Conservation (phyloP, 1,284 basidiomycete genomes). For the Ganoderma resinaceum region DNA sequence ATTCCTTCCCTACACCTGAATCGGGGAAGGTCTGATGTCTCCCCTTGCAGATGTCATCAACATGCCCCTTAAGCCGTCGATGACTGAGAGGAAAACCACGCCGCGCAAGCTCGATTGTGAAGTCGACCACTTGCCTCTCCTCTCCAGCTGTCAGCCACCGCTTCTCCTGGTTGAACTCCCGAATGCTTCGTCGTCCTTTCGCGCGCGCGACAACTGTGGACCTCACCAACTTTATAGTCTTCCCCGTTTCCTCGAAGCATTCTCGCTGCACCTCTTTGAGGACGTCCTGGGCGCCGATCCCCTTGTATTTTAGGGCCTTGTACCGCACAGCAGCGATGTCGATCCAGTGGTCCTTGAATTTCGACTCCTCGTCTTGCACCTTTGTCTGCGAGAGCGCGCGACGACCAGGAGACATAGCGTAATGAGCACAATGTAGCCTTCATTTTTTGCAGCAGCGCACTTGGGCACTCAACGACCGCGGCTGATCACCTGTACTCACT, state of each 20-base stretch:
- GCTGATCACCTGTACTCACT: too few species aligned
- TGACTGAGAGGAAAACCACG: slow-evolving; percentile 46
- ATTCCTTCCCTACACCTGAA: slow-evolving; percentile 45
- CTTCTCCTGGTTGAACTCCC: slow-evolving; percentile 31
- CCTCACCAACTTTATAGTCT: too few species aligned
- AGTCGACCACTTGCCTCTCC: slow-evolving; percentile 37
- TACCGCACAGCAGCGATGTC: neutral
- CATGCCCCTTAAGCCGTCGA: slow-evolving; percentile 34
- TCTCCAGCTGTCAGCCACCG: slow-evolving; percentile 39
- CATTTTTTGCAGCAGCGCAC: too few species aligned
- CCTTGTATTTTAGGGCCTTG: too few species aligned
- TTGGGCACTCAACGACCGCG: too few species aligned
- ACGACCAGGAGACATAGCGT: too few species aligned
- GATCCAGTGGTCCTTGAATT: neutral
- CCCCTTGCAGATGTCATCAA: slow-evolving; percentile 30
- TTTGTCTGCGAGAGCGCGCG: too few species aligned
- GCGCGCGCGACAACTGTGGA: too few species aligned
- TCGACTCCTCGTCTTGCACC: too few species aligned
- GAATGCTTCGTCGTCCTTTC: slow-evolving; percentile 15
- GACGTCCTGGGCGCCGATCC: neutral
- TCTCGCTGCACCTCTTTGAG: neutral
- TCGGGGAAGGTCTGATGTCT: slow-evolving; percentile 41
- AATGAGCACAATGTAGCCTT: too few species aligned
- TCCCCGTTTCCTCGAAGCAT: neutral
- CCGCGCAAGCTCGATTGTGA: slow-evolving; percentile 34